Conservation (phyloP, 2,329 filamentous ascomycete genomes). For the Verticillium zaregamsianum region DNA sequence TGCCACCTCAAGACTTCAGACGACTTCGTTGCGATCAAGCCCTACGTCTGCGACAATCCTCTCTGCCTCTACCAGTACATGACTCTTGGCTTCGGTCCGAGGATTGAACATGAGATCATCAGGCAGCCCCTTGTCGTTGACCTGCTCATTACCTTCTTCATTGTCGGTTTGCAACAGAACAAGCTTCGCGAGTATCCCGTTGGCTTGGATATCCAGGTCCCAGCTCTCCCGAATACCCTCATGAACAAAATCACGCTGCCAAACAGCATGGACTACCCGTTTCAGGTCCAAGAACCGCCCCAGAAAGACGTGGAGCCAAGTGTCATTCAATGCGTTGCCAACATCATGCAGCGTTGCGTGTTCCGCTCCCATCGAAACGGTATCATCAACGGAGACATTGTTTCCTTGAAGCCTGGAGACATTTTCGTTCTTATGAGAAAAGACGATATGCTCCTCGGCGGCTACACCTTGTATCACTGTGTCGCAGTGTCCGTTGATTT, state of each 20-base stretch:
- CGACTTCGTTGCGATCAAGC: slow-evolving; percentile 67
- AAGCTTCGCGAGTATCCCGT: slow-evolving; percentile 39
- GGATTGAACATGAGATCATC: slow-evolving; percentile 78
- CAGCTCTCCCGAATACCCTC: slow-evolving; percentile 1
- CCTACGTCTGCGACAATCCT: slow-evolving; percentile 70
- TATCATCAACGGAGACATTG: slow-evolving; percentile 4
- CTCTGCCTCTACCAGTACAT: slow-evolving; percentile 89
- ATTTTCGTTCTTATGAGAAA: slow-evolving; percentile 4
- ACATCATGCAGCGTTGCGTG: background rate
- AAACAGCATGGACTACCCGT: no score
- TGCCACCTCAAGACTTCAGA: slow-evolving; percentile 64
- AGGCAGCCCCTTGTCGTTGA: slow-evolving; percentile 80
- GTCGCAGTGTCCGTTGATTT: background rate
- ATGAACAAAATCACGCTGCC: no score
- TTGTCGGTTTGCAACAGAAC: slow-evolving; percentile 44
- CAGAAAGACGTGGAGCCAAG: background rate
- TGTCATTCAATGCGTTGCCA: background rate
- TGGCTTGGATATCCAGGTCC: slow-evolving; percentile 34
- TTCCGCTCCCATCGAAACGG: background rate
- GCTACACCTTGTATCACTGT: background rate
- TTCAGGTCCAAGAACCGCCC: background rate
- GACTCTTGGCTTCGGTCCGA: slow-evolving; percentile 77
- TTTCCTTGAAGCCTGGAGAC: slow-evolving; percentile 8
- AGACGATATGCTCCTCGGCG: background rate
- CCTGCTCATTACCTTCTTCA: slow-evolving; percentile 78